A percentile compares a stretch with the other conserved stretches of the same genome.
Evolutionary conservation across 148 eudicot species (phyloP).

Genomic region (Beta vulgaris): DNA sequence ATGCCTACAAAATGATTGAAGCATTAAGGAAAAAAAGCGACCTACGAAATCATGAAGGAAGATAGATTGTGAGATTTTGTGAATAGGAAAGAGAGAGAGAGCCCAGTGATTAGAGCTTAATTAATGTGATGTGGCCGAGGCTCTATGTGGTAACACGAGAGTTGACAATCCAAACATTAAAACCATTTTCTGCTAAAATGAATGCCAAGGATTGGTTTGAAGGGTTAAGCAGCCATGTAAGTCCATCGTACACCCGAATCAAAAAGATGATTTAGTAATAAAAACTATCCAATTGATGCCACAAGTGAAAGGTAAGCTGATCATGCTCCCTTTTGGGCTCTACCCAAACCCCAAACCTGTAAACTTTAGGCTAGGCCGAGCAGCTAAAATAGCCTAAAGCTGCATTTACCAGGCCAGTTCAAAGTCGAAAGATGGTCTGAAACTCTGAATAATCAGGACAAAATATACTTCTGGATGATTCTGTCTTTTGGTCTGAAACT

Average conservation of each 20-base stretch:
- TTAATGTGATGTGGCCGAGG: conserved; percentile 47
- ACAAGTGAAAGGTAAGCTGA: background rate
- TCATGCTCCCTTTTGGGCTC: too few relatives aligned
- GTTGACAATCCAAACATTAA: conserved; percentile 67
- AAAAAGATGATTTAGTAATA: background rate
- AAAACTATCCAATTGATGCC: background rate
- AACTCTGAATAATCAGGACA: too few relatives aligned
- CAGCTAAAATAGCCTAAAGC: too few relatives aligned
- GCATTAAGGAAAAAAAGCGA: background rate
- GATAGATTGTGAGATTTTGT: background rate
- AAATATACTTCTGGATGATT: too few relatives aligned
- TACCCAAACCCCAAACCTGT: too few relatives aligned
- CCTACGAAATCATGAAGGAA: background rate
- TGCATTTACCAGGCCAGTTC: too few relatives aligned
- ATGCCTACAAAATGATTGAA: conserved; percentile 36
- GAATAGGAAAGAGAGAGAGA: background rate
- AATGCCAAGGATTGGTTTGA: conserved; percentile 52
- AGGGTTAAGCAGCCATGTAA: conserved; percentile 56
- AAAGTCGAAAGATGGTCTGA: too few relatives aligned
- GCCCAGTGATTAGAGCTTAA: conserved; percentile 47
- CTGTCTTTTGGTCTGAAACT: too few relatives aligned
- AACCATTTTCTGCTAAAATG: conserved; percentile 65
- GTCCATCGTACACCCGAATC: conserved; percentile 43
- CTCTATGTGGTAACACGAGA: conserved; percentile 62
- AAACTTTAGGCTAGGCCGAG: too few relatives aligned